phyloP scores from a whole-genome alignment of 2,329 filamentous ascomycete genomes.

The Leptographium procerum region DNA sequence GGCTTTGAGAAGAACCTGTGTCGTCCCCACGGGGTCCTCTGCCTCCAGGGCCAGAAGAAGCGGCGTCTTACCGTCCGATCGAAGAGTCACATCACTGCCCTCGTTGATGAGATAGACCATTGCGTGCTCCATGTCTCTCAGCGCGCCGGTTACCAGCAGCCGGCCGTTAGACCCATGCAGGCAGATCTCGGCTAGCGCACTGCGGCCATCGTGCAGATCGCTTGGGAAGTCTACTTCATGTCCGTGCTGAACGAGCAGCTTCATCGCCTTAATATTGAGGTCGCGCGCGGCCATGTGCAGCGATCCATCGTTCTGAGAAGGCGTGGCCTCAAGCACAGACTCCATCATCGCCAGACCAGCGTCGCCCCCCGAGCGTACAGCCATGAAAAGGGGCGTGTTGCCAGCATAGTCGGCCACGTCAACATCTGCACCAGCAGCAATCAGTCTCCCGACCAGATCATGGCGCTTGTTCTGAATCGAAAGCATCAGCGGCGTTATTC shows the following conservation, averaged over 20 bases:
- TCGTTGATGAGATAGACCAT: slow-evolving; percentile 44
- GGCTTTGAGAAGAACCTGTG: slow-evolving; percentile 47
- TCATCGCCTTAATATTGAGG: slow-evolving; percentile 44
- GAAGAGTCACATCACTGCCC: slow-evolving; percentile 45
- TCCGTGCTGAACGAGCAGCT: slow-evolving; percentile 43
- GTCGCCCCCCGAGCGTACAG: slow-evolving; percentile 42
- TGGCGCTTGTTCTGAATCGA: slow-evolving; percentile 43
- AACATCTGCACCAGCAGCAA: slow-evolving; percentile 31
- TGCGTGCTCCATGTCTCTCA: slow-evolving; percentile 44
- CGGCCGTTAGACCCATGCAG: slow-evolving; percentile 38
- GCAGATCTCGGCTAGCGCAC: slow-evolving; percentile 52
- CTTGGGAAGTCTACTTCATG: slow-evolving; percentile 57
- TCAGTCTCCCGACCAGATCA: slow-evolving; percentile 42
- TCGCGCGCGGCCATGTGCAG: slow-evolving; percentile 53
- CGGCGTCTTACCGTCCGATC: slow-evolving; percentile 44
- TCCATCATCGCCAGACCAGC: slow-evolving; percentile 42
- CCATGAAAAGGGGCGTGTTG: slow-evolving; percentile 48
- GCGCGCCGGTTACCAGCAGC: slow-evolving; percentile 31
- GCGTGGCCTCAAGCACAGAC: slow-evolving; percentile 42
- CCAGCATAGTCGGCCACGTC: slow-evolving; percentile 39
- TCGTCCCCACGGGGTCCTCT: slow-evolving; percentile 40
- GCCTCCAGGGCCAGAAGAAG: slow-evolving; percentile 51
- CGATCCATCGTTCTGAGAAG: slow-evolving; percentile 51
- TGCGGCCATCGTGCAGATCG: slow-evolving; percentile 48
- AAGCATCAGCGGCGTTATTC: slow-evolving; percentile 46